Base-by-base conservation (phyloP, 768 basidiomycete species). In the Tulasnella sp. region DNA sequence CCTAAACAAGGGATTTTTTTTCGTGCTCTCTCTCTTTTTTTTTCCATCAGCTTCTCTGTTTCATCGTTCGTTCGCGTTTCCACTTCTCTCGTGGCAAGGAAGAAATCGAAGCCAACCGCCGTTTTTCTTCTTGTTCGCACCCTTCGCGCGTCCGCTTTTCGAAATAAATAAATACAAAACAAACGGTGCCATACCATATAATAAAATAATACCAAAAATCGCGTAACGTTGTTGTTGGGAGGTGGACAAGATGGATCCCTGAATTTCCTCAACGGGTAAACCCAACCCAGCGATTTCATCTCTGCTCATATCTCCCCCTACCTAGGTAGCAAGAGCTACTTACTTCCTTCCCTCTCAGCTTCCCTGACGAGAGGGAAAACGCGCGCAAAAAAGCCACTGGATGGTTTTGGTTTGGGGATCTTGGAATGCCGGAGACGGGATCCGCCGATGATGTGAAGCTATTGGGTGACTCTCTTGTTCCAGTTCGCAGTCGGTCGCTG, bases 311-410 rank as follows among this genome's bases (percentile, higher is more conserved):
- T 31, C 16, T 31, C 34, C 28, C 20, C 4, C 18, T 69, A 28
- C 8, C 64, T n/a, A n/a, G n/a, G n/a, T 9, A 20, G 64, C 64
- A 54, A 14, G n/a, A 20, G 46, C 46, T 3, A 12, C 46, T n/a
- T n/a, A 14, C 28, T 24, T 64, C n/a, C n/a, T 42, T 42, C 42
- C 42, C 42, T 42, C 60, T 28, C n/a, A 64, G 60, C 60, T 31
- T 31, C 60, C 60, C 31, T n/a, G 31, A 64, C 1, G n/a, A 64
- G n/a, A 58, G 22, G 22, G 54, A 58, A 58, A 16, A 22, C 9
- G 12, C 42, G 54, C 60, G 60, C 60, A 64, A 64, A 64, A 64
- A 64, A 64, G 60, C 60, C 24, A 64, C 60, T 64, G 60, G 60
- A 28, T 24, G 60, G n/a, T 58, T 58, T 20, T 20, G 54, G 54